Evolutionary conservation across 129 eudicot genomes (phyloP).

Genomic region (Deinandra increscens): DNA sequence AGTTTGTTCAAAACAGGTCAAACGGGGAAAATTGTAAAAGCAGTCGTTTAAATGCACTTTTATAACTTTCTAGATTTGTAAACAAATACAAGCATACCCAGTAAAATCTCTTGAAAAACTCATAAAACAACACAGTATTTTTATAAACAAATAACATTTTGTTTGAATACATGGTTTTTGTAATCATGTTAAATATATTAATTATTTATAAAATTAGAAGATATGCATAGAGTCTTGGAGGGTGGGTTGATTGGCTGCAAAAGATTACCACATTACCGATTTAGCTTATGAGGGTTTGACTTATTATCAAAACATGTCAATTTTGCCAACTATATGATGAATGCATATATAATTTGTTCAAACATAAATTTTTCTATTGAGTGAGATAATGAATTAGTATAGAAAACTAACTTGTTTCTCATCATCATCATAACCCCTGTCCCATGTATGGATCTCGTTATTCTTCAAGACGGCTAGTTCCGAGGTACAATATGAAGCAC

Average conservation of each 20-base stretch:
- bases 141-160: neutral
- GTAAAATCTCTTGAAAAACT: too few species aligned
- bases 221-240: neutral
- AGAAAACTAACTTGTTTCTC: conserved; percentile 80
- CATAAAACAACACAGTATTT: too few species aligned
- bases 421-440: conserved; percentile 86
- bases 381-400: neutral
- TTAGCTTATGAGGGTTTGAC: neutral
- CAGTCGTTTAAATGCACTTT: neutral
- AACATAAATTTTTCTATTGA: neutral
- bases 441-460: conserved; percentile 89
- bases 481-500: conserved; percentile 82
- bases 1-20: neutral
- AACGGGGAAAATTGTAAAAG: neutral
- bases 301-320: neutral
- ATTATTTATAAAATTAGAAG: neutral
- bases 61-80: neutral
- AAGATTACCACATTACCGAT: neutral
- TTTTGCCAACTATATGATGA: neutral
- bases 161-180: neutral
- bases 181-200: neutral
- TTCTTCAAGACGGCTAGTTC: conserved; percentile 86
- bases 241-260: neutral
- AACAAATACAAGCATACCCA: neutral
- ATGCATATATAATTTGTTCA: conserved; percentile 4